These are phyloP conservation scores for Quercus ilex DNA, from an alignment of 306 rosid species.

Conservation along the genomic window DNA sequence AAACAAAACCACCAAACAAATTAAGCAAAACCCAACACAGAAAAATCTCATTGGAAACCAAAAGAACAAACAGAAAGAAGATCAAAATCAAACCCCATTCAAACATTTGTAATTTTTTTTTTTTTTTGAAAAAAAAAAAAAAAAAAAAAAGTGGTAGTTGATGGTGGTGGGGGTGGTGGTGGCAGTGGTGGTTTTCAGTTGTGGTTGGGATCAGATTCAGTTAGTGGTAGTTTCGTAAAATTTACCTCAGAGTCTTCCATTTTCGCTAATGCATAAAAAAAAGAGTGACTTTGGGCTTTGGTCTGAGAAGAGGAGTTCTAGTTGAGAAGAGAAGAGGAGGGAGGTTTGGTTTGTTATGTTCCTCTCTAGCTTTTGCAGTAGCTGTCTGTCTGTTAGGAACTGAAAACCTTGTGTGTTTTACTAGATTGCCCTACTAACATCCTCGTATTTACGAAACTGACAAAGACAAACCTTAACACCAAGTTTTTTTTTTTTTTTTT, in stretches of 20 bases:
- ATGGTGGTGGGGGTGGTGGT: conserved; percentile 8
- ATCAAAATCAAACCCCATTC: conserved; percentile 15
- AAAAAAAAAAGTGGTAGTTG: conserved; percentile 2
- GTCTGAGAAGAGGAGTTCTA: neutral
- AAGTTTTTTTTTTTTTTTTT: conserved; percentile 8
- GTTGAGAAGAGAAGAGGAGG: conserved; percentile 9
- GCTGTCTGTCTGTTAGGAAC: conserved; percentile 70
- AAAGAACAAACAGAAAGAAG: neutral
- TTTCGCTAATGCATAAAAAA: conserved; percentile 27
- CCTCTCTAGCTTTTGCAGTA: conserved; percentile 25
- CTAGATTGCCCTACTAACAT: conserved; percentile 21
- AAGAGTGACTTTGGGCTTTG: neutral
- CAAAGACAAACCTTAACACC: conserved; percentile 31
- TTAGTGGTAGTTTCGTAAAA: neutral
- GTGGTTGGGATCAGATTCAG: neutral
- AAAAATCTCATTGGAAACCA: neutral
- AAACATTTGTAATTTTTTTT: neutral
- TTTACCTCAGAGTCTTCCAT: conserved; percentile 61
- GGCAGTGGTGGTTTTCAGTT: neutral
- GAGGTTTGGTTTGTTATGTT: conserved; percentile 49
- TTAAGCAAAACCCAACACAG: conserved; percentile 18
- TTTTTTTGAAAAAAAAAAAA: neutral
- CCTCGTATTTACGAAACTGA: conserved; percentile 26
- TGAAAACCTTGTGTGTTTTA: conserved; percentile 22
- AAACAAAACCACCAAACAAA: conserved; percentile 2